phyloP scores from a whole-genome alignment of 176 grass and related monocot species.

The Avena sativa region DNA sequence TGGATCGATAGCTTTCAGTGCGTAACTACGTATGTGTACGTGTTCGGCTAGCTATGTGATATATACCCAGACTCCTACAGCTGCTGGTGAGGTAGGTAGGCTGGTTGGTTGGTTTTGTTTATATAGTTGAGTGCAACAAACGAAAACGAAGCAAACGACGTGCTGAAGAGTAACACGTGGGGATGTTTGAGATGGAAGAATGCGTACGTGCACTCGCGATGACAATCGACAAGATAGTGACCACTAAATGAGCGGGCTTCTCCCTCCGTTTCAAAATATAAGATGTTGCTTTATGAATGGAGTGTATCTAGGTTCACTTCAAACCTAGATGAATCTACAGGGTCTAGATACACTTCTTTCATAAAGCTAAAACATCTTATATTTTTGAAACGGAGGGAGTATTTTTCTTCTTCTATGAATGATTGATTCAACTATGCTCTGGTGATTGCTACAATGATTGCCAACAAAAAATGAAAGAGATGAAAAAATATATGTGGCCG shows the following conservation, averaged over 20 bases:
- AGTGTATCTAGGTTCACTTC: too few species aligned
- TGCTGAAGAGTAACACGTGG: neutral
- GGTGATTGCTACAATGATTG: neutral
- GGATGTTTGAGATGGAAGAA: neutral
- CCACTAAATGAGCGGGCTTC: neutral
- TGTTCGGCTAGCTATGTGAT: neutral
- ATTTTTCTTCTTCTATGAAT: neutral
- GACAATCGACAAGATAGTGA: neutral
- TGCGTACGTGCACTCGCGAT: neutral
- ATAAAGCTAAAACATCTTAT: too few species aligned
- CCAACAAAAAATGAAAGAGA: neutral
- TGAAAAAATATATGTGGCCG: neutral
- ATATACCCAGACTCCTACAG: neutral
- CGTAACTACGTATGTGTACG: neutral
- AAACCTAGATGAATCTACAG: too few species aligned
- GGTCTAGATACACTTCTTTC: too few species aligned
- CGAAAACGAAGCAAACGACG: neutral
- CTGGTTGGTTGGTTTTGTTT: neutral
- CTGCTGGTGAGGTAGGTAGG: neutral
- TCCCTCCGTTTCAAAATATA: too few species aligned
- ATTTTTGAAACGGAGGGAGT: too few species aligned
- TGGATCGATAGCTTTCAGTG: neutral
- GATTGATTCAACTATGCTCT: neutral
- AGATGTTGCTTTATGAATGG: too few species aligned
- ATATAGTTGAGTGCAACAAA: neutral